phyloP scores from a whole-genome alignment of 2,329 filamentous ascomycete genomes.

The Lasiodiplodia hormozganensis region DNA sequence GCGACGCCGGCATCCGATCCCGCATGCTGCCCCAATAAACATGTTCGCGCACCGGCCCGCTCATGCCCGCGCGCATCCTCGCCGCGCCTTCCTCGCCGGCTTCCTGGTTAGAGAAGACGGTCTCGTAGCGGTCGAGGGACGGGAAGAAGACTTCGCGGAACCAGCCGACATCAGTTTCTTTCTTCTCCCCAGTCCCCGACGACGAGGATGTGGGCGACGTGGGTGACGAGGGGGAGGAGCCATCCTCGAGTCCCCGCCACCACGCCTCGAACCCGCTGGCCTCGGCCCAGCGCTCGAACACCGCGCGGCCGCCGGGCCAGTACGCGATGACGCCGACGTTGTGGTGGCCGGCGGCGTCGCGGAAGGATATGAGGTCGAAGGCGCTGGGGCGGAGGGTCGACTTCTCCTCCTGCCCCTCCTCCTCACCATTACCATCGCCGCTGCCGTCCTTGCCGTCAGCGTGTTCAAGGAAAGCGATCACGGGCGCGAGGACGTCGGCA shows the following conservation, averaged over 20 bases:
- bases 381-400: slow-evolving; percentile 39
- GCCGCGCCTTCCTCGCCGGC: slow-evolving; percentile 49
- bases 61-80: slow-evolving; percentile 48
- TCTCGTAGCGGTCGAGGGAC: slow-evolving; percentile 53
- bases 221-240: too few relatives aligned
- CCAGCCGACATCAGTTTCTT: slow-evolving; percentile 43
- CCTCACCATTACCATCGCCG: slow-evolving; percentile 36
- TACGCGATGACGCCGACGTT: slow-evolving; percentile 2
- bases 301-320: not conserved
- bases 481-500: slow-evolving; percentile 16
- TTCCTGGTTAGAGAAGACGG: slow-evolving; percentile 48
- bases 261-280: not conserved
- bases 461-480: slow-evolving; percentile 31
- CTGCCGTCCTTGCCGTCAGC: slow-evolving; percentile 24
- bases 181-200: slow-evolving; percentile 32
- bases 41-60: slow-evolving; percentile 51
- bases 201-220: too few relatives aligned
- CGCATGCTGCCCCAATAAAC: slow-evolving; percentile 58
- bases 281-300: not conserved
- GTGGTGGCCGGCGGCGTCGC: not conserved
- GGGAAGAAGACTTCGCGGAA: slow-evolving; percentile 54
- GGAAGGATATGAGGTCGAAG: not conserved
- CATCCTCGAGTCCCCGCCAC: slow-evolving; percentile 30
- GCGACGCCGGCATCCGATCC: slow-evolving; percentile 50
- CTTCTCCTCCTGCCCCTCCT: too few relatives aligned